These are phyloP conservation scores for Wallemia ichthyophaga DNA, from an alignment of 1,284 basidiomycete genomes.

Conservation along the genomic window DNA sequence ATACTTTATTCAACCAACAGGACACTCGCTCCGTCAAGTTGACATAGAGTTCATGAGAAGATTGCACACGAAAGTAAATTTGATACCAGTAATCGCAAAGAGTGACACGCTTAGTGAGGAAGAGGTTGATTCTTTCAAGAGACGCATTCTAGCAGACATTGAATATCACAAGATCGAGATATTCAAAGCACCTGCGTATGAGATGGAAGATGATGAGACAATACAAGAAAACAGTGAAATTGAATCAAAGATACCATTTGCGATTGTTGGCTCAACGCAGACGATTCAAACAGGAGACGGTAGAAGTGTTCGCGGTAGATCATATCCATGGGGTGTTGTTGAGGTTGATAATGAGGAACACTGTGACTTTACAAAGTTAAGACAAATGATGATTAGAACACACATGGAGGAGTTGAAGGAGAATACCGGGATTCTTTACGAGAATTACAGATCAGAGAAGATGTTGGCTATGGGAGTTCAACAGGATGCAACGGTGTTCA, in stretches of 20 bases:
- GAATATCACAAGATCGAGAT: slow-evolving; percentile 76
- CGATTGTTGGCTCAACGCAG: slow-evolving; percentile 71
- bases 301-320: slow-evolving; percentile 60
- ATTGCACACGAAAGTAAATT: slow-evolving; percentile 80
- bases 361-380: slow-evolving; percentile 91
- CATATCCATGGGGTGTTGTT: slow-evolving; percentile 88
- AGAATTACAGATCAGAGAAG: slow-evolving; percentile 88
- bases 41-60: slow-evolving; percentile 94
- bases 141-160: slow-evolving; percentile 64
- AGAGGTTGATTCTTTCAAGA: slow-evolving; percentile 70
- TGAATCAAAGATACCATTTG: slow-evolving; percentile 83
- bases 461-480: slow-evolving; percentile 78
- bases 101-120: slow-evolving; percentile 87
- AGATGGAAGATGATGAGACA: slow-evolving; percentile 90
- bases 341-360: slow-evolving; percentile 95
- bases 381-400: slow-evolving; percentile 89
- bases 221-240: slow-evolving; percentile 85
- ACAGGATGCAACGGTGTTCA: slow-evolving; percentile 86
- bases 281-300: slow-evolving; percentile 53
- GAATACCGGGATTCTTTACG: slow-evolving; percentile 77
- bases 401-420: slow-evolving; percentile 95
- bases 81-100: slow-evolving; percentile 90
- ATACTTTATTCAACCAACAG: slow-evolving; percentile 92
- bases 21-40: slow-evolving; percentile 80
- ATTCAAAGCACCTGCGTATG: slow-evolving; percentile 80